A percentile compares a stretch with the other conserved stretches of the same genome.
These are phyloP conservation scores for Kodamaea nitidulidarum DNA, from an alignment of 805 yeast species.

Conservation along the genomic window DNA sequence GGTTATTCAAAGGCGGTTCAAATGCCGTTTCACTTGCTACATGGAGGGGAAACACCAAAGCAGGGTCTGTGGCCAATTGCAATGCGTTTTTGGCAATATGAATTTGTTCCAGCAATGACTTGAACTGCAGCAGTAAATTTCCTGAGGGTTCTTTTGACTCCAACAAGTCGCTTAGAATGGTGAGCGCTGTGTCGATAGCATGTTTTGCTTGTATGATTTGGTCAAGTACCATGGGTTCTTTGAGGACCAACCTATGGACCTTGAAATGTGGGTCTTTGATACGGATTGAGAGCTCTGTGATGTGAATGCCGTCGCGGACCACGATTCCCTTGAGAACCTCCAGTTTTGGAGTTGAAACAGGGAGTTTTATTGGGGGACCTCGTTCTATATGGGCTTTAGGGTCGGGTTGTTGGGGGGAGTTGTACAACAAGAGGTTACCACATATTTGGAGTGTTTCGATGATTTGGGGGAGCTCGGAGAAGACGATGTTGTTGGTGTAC, in stretches of 20 bases:
- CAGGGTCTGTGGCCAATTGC: slow-evolving; percentile 51
- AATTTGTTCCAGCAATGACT: slow-evolving; percentile 16
- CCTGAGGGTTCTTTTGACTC: no score
- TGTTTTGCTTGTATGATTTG: slow-evolving; percentile 48
- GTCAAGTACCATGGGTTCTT: slow-evolving; percentile 32
- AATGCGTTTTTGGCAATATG: slow-evolving; percentile 22
- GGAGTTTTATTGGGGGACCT: slow-evolving; percentile 49
- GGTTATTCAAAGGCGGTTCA: slow-evolving; percentile 43
- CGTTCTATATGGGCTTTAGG: slow-evolving; percentile 21
- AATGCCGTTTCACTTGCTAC: slow-evolving; percentile 33
- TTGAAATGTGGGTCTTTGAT: slow-evolving; percentile 41
- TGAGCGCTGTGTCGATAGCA: slow-evolving; percentile 19
- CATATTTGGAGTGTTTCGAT: slow-evolving; percentile 38
- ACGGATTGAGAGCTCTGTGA: slow-evolving; percentile 44
- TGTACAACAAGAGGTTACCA: slow-evolving; percentile 32
- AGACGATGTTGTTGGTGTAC: slow-evolving; percentile 21
- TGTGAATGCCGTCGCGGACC: slow-evolving; percentile 50
- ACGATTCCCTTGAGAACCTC: slow-evolving; percentile 60
- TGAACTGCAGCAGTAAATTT: no score
- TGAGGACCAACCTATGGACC: slow-evolving; percentile 25
- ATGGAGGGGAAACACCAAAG: slow-evolving; percentile 55
- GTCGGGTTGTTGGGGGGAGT: slow-evolving; percentile 35
- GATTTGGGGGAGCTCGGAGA: slow-evolving; percentile 30
- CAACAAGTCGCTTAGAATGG: slow-evolving; percentile 11
- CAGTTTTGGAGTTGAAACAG: slow-evolving; percentile 51